Evolutionary conservation across 179 eudicot genomes (phyloP).

Genomic region (Sideroxylon spinosum): DNA sequence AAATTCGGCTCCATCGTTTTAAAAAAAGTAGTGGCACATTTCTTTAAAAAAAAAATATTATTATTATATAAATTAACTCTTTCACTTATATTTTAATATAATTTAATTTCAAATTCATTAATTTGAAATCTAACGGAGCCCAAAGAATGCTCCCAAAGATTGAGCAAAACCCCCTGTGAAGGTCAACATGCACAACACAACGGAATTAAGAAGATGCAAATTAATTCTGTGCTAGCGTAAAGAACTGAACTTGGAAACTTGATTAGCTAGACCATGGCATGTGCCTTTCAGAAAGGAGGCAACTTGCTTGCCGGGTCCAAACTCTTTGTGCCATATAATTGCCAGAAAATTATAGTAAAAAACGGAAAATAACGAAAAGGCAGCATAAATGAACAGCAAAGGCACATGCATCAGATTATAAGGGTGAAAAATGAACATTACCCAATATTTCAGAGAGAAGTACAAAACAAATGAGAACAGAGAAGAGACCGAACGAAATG

Average conservation of each 20-base stretch:
- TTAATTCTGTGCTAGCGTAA: neutral
- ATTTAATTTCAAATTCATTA: no score
- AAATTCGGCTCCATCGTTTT: no score
- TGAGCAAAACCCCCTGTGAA: neutral
- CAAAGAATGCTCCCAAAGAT: neutral
- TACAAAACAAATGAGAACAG: neutral
- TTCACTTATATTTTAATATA: no score
- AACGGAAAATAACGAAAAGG: no score
- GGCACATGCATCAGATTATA: neutral
- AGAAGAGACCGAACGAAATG: neutral
- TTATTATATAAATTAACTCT: no score
- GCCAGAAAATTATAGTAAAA: no score
- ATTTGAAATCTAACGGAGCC: no score
- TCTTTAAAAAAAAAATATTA: no score
- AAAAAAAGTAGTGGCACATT: no score
- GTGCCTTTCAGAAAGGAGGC: neutral
- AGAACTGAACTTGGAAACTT: neutral
- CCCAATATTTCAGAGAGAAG: neutral
- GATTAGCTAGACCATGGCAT: neutral
- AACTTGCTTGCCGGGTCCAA: neutral
- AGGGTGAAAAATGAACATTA: neutral
- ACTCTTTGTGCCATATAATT: neutral
- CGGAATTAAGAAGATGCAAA: neutral
- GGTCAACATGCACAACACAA: neutral
- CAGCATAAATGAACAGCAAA: neutral